Base-by-base conservation (phyloP, 1,284 basidiomycete species). In the Leucoagaricus sp. region DNA sequence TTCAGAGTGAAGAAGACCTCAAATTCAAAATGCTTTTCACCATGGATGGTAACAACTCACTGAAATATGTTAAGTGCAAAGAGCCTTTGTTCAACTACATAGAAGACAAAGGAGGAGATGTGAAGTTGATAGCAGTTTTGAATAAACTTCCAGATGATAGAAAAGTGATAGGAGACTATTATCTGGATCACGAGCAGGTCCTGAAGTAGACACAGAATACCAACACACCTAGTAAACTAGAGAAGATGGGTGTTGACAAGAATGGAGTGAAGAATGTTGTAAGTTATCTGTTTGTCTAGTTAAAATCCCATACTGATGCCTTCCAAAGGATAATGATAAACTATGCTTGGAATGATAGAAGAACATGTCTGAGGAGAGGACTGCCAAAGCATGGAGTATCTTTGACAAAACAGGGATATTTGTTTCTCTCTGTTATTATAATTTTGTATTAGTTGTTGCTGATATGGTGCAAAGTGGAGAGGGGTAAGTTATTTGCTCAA, bases 401-500 rank as follows among this genome's bases (percentile, higher is more conserved):
- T 73, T 70, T 49, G 69, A 71, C 29, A 67, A 72, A 55, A 66
- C 69, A 0, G 68, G 69, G 0, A 61, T 68, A 2, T 72, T 73
- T 45, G 17, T 71, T 1, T 54, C 63, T 0, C 55, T 69, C 0
- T 72, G 69, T 52, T 41, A 52, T 0, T 67, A 68, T 53, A 53
- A 56, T 0, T 61, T 63, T 48, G 49, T 63, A 0, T 42, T 66
- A 0, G n/a, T 60, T 0, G 40, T 60, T 0, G 54, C 52, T 9
- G 60, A 69, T 56, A 69, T 69, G 64, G 59, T 67, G 0, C 40
- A 55, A 17, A 68, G 65, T 36, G 63, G 65, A 5, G 65, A 69
- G 50, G 73, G 73, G 12, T 65, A n/a, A n/a, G n/a, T n/a, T n/a
- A n/a, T n/a, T n/a, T n/a, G n/a, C n/a, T n/a, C n/a, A n/a, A n/a